Percentiles rank a stretch among this genome's conserved stretches.
These are phyloP conservation scores for Russula virescens DNA, from an alignment of 768 basidiomycete genomes.

Conservation along the genomic window DNA sequence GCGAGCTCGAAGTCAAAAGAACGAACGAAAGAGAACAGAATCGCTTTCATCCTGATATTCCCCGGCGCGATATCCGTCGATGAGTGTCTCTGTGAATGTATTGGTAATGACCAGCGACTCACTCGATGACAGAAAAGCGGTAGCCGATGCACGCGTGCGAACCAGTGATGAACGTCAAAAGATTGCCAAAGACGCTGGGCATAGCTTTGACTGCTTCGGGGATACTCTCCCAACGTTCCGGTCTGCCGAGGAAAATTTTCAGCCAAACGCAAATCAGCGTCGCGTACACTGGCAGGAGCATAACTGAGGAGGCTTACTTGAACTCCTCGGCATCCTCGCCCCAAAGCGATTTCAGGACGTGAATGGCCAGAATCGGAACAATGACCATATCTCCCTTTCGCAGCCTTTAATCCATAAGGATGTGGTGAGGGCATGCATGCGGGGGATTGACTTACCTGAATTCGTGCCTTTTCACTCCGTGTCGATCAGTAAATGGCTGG, in stretches of 20 bases:
- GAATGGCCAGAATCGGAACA: slow-evolving; percentile 15
- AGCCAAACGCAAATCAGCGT: neutral
- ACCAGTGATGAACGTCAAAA: slow-evolving; percentile 21
- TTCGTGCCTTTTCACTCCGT: slow-evolving; percentile 19
- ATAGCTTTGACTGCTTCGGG: slow-evolving; percentile 12
- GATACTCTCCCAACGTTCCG: slow-evolving; percentile 24
- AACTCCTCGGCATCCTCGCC: slow-evolving; percentile 26
- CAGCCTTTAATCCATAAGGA: neutral
- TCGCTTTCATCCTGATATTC: slow-evolving; percentile 25
- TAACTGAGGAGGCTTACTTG: slow-evolving; percentile 24
- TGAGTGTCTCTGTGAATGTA: no score
- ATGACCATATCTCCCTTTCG: slow-evolving; percentile 15
- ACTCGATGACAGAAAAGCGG: slow-evolving; percentile 23
- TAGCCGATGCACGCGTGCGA: slow-evolving; percentile 25
- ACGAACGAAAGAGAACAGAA: slow-evolving; percentile 26
- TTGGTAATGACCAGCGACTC: neutral
- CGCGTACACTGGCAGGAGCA: neutral
- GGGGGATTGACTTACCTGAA: slow-evolving; percentile 16
- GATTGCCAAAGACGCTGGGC: slow-evolving; percentile 18
- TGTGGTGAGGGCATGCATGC: no score
- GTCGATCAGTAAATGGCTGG: slow-evolving; percentile 23
- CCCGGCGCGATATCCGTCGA: neutral
- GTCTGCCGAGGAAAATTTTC: slow-evolving; percentile 1
- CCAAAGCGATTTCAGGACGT: slow-evolving; percentile 21
- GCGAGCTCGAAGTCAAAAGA: slow-evolving; percentile 27